Conservation (phyloP, 345 rosid species). For the Camelina laxa region DNA sequence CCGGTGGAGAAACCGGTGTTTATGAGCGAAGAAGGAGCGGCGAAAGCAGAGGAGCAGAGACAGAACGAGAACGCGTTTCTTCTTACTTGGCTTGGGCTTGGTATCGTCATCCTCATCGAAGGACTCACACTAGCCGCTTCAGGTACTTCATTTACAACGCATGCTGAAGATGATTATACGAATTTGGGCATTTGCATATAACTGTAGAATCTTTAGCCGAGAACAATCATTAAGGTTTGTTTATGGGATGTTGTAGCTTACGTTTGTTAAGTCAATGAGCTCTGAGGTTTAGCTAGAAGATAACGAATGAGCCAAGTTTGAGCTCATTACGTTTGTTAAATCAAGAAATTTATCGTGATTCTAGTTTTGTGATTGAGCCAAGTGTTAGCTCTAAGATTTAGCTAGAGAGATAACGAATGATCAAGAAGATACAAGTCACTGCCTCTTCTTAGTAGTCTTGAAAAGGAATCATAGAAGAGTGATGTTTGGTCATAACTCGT, state of each 20-base stretch:
- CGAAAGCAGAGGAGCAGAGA: conserved; percentile 59
- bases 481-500: not conserved
- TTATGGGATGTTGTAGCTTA: not conserved
- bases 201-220: not conserved
- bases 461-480: not conserved
- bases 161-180: no score
- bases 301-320: not conserved
- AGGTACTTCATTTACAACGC: conserved; percentile 49
- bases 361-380: no score
- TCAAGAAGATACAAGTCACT: not conserved
- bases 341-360: no score
- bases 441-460: not conserved
- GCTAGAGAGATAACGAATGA: not conserved
- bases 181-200: no score
- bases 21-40: conserved; percentile 57
- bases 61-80: conserved; percentile 87
- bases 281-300: not conserved
- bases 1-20: conserved; percentile 73
- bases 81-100: conserved; percentile 85
- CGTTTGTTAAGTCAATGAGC: not conserved
- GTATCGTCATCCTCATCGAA: conserved; percentile 67
- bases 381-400: not conserved
- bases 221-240: not conserved
- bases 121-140: conserved; percentile 81
- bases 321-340: no score